A percentile compares a stretch with the other conserved stretches of the same genome.
Conservation (phyloP, 2,329 filamentous ascomycete species). For the Paraconiothyrium brasiliense region DNA sequence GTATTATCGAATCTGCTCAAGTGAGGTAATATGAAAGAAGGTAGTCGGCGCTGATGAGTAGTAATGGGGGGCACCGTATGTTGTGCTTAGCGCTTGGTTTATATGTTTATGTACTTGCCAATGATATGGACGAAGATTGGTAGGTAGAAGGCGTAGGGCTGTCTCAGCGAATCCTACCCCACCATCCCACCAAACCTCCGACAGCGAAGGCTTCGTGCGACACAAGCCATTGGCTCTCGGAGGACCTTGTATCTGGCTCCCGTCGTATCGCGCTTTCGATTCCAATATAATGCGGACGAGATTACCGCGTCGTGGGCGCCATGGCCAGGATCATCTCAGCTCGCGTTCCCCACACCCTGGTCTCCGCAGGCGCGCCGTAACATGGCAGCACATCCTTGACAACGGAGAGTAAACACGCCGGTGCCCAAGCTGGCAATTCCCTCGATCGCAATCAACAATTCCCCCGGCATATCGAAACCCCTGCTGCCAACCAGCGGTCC, state of each 20-base stretch:
- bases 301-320: conserved; percentile 9
- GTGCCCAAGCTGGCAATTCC: conserved; percentile 24
- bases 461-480: not conserved
- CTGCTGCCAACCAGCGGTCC: conserved; percentile 4
- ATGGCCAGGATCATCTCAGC: conserved; percentile 3
- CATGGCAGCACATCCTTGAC: conserved; percentile 33
- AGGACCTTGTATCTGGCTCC: not conserved
- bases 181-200: conserved; percentile 12
- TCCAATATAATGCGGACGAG: conserved; percentile 1
- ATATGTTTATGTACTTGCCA: too few species aligned
- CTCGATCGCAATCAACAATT: conserved; percentile 2
- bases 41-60: not conserved
- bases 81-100: not conserved
- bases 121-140: not conserved
- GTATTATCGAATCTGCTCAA: too few species aligned
- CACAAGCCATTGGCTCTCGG: conserved; percentile 19
- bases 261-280: not conserved
- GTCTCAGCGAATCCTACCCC: conserved; percentile 25
- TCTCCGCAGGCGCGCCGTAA: conserved; percentile 19
- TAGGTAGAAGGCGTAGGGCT: not conserved
- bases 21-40: too few species aligned
- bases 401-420: conserved; percentile 35
- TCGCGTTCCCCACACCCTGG: not conserved
- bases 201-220: conserved; percentile 16
- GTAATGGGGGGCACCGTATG: not conserved